Conservation (phyloP, 345 rosid species). For the Populus tremula region DNA sequence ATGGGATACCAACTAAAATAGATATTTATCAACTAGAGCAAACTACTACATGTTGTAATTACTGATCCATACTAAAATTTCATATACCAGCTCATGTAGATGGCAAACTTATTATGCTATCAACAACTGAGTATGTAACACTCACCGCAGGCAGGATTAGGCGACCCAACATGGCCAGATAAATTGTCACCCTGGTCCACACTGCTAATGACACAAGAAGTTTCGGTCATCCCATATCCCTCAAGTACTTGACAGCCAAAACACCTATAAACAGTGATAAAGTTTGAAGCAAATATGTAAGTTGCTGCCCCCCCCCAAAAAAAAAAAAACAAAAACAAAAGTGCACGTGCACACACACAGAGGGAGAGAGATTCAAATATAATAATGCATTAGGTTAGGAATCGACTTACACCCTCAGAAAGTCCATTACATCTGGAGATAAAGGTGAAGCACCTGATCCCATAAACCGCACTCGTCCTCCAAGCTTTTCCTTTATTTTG, state of each 20-base stretch:
- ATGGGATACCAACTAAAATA: too few species aligned
- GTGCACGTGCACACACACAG: neutral
- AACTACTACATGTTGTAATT: neutral
- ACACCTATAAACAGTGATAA: constrained; percentile 49
- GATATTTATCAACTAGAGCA: neutral
- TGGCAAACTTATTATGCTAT: constrained; percentile 1
- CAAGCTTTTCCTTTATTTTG: constrained; percentile 28
- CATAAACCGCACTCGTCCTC: constrained; percentile 28
- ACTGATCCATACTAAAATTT: neutral
- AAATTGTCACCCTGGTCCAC: constrained; percentile 62
- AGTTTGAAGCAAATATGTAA: neutral
- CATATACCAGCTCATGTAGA: neutral
- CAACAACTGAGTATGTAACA: neutral
- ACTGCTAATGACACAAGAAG: constrained; percentile 62
- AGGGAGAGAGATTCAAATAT: neutral
- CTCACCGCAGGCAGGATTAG: constrained; percentile 77
- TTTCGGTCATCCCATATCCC: constrained; percentile 96
- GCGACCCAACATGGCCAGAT: constrained; percentile 91
- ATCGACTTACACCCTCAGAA: constrained; percentile 35
- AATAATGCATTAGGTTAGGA: neutral
- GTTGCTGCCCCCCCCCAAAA: neutral
- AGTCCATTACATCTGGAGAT: constrained; percentile 30
- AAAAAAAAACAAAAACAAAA: too few species aligned
- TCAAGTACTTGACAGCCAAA: constrained; percentile 80
- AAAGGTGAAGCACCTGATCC: constrained; percentile 33